phyloP scores from a whole-genome alignment of 768 basidiomycete genomes.

The Pisolithus tinctorius region DNA sequence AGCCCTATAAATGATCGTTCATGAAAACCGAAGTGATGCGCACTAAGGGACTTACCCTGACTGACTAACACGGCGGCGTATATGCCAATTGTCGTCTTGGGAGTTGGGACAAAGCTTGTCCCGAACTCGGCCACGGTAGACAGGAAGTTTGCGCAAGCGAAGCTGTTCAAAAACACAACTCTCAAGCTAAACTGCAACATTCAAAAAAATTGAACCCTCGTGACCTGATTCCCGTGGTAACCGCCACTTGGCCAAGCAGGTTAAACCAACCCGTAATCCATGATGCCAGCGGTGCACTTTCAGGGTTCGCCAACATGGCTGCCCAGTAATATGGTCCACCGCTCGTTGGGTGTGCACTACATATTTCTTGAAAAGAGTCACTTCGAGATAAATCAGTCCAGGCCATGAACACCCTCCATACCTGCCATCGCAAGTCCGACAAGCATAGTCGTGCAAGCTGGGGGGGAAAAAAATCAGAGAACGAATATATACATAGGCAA shows the following conservation, averaged over 20 bases:
- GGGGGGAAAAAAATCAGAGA: background rate
- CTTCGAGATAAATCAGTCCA: background rate
- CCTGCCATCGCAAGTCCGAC: slow-evolving; percentile 76
- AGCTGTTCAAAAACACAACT: slow-evolving; percentile 30
- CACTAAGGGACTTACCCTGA: slow-evolving; percentile 38
- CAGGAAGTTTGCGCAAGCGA: slow-evolving; percentile 61
- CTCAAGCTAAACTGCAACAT: background rate
- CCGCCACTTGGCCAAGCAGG: slow-evolving; percentile 67
- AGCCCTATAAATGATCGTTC: slow-evolving; percentile 32
- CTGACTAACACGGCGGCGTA: slow-evolving; percentile 63
- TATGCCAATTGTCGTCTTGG: slow-evolving; percentile 57
- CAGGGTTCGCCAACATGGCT: slow-evolving; percentile 59
- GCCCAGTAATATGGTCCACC: slow-evolving; percentile 80
- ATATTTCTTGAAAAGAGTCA: slow-evolving; percentile 25
- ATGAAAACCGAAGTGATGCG: background rate
- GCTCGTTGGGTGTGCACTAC: slow-evolving; percentile 62
- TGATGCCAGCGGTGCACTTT: slow-evolving; percentile 56
- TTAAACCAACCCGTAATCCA: slow-evolving; percentile 80
- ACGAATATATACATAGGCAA: background rate
- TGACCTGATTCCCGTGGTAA: slow-evolving; percentile 67
- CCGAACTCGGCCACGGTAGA: slow-evolving; percentile 57
- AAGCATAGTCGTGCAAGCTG: slow-evolving; percentile 61
- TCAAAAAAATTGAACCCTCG: background rate
- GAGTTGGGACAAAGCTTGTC: slow-evolving; percentile 49
- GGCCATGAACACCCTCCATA: slow-evolving; percentile 17